Evolutionary conservation across 306 rosid species (phyloP).

Genomic region (Vigna unguiculata): DNA sequence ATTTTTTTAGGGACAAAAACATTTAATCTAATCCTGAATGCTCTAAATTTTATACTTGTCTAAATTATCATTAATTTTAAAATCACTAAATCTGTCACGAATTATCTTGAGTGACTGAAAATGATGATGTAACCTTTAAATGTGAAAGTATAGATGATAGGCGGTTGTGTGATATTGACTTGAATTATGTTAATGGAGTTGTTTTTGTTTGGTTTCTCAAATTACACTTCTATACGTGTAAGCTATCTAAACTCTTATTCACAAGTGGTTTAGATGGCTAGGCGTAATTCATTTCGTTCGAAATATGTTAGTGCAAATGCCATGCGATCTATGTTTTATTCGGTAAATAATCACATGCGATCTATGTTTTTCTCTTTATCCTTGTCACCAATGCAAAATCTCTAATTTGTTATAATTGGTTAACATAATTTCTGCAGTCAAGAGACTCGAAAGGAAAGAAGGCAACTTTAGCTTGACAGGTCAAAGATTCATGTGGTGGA

Average conservation of each 20-base stretch:
- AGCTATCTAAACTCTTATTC: neutral
- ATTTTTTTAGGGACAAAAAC: too few relatives aligned
- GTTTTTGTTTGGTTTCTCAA: conserved; percentile 12
- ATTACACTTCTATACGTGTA: neutral
- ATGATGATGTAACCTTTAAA: conserved; percentile 2
- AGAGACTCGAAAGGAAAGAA: conserved; percentile 94
- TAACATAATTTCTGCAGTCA: conserved; percentile 61
- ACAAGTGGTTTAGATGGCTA: conserved; percentile 16
- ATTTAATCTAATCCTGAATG: neutral
- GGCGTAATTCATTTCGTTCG: neutral
- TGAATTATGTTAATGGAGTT: conserved; percentile 3
- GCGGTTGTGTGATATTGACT: neutral
- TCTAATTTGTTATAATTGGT: conserved; percentile 18
- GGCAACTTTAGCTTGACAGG: conserved; percentile 83
- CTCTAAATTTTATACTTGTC: conserved; percentile 5
- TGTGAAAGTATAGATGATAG: conserved; percentile 15
- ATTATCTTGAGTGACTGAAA: conserved; percentile 22
- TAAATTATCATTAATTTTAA: conserved; percentile 9
- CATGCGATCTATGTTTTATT: conserved; percentile 8
- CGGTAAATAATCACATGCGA: conserved; percentile 26
- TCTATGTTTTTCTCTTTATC: conserved; percentile 10
- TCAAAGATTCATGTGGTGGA: conserved; percentile 33
- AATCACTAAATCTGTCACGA: conserved; percentile 16
- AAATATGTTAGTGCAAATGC: conserved; percentile 16
- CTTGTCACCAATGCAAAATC: neutral